Evolutionary conservation across 2,329 filamentous ascomycete species (phyloP), one percentile per base, ranked within the genome.

Genomic region (Aspergillus quadrilineatus): DNA sequence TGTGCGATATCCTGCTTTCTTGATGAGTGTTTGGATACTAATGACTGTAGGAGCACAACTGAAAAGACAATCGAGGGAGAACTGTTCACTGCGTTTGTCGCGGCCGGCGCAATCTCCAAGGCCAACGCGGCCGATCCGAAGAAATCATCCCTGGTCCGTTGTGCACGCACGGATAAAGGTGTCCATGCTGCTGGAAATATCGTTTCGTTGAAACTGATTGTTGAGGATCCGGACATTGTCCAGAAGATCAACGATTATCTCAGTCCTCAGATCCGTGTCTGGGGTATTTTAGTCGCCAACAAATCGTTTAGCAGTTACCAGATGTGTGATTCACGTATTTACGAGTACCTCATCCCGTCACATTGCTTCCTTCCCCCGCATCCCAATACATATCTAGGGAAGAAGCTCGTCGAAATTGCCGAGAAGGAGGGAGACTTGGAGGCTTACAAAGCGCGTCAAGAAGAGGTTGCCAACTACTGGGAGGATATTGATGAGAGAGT

Each of bases 11-110:
- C 41, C 39, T 14, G 17, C 4, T 22, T 42, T 15, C n/a, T 37
- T 28, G 43, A 6, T 14, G 6, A 10, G 17, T 12, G n/a, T 12
- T 7, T 32, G 8, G 2, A n/a, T 52, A 28, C 53, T 64, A 56
- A 58, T 6, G 7, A 22, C 2, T 49, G 8, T 50, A 79, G 76
- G 69, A 82, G 79, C 62, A 70, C 75, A 15, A 77, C 86, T 62
- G 87, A 96, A 70, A 92, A 92, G 77, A 99, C 93, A 0, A 97
- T 99, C 62, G 94, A 99, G 77, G 90, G 93, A 43, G 94, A 99
- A 66, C 80, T 99, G 3, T 99, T 99, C 77, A 85, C 86, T 32
- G 94, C 94, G 3, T 93, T 99, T 65, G 89, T 99, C 60, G 85
- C 86, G 3, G 92, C 94, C 3, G 90, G 92, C 15, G 92, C 94